These are phyloP conservation scores for Rosa persica DNA, from an alignment of 306 rosid species.

Conservation along the genomic window DNA sequence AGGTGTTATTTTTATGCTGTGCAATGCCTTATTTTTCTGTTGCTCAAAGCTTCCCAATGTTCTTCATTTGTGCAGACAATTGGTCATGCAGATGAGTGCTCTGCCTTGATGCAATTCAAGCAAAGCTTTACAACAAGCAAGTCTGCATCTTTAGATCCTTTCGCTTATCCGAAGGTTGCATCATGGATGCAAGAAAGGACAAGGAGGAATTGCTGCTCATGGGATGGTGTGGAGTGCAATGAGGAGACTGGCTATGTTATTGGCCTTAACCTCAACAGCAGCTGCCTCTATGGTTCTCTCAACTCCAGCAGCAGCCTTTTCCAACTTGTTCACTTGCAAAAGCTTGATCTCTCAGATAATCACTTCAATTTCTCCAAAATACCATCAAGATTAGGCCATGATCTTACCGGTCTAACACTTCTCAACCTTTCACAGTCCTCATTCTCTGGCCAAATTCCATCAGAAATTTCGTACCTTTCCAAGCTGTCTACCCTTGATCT, in stretches of 20 bases:
- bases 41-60: neutral
- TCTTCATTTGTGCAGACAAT: neutral
- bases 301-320: slow-evolving; percentile 22
- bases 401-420: neutral
- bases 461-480: neutral
- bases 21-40: no score
- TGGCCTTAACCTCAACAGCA: slow-evolving; percentile 17
- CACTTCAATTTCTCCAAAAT: slow-evolving; percentile 31
- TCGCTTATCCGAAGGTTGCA: slow-evolving; percentile 12
- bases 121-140: neutral
- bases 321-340: slow-evolving; percentile 12
- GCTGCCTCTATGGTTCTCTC: slow-evolving; percentile 24
- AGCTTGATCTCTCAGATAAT: slow-evolving; percentile 25
- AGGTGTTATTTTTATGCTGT: neutral
- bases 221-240: slow-evolving; percentile 17
- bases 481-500: neutral
- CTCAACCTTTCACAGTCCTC: neutral
- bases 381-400: slow-evolving; percentile 8
- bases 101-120: slow-evolving; percentile 15
- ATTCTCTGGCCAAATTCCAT: slow-evolving; percentile 14
- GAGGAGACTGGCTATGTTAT: slow-evolving; percentile 13
- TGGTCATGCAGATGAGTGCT: slow-evolving; percentile 7
- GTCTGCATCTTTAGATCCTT: neutral
- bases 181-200: slow-evolving; percentile 11
- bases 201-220: slow-evolving; percentile 15